Percentiles rank a stretch among this genome's conserved stretches.
Evolutionary conservation across 108 stramenopile species (phyloP).

Genomic region (Cyclotella baltica): DNA sequence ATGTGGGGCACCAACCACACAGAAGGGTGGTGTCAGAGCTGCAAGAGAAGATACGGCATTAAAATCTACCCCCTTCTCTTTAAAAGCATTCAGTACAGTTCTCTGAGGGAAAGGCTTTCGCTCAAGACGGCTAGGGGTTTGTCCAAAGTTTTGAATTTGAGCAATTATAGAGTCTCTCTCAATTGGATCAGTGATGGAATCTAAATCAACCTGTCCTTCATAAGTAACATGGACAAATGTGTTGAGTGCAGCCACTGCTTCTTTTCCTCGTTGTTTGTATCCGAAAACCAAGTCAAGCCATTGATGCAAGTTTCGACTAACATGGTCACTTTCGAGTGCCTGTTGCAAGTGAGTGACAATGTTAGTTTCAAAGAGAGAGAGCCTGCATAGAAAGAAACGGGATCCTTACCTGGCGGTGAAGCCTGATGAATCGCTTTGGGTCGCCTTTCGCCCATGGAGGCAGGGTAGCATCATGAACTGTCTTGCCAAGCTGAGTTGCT

Average conservation of each 20-base stretch:
- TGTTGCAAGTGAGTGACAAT: slow-evolving; percentile 7
- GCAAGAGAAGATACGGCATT: slow-evolving; percentile 82
- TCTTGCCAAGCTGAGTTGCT: slow-evolving; percentile 76
- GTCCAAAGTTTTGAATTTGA: slow-evolving; percentile 98
- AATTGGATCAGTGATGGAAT: slow-evolving; percentile 87
- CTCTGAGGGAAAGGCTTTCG: slow-evolving; percentile 77
- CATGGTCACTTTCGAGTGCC: slow-evolving; percentile 92
- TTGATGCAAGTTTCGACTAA: slow-evolving; percentile 90
- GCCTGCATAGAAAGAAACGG: not conserved
- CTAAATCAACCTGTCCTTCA: slow-evolving; percentile 96
- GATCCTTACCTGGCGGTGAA: slow-evolving; percentile 76
- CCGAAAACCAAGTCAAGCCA: slow-evolving; percentile 99
- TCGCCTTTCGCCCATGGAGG: slow-evolving; percentile 95
- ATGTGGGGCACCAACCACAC: slow-evolving; percentile 93
- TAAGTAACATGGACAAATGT: slow-evolving; percentile 98
- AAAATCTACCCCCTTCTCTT: slow-evolving; percentile 84
- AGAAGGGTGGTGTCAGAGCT: slow-evolving; percentile 92
- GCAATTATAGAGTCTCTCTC: slow-evolving; percentile 93
- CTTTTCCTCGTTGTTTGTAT: slow-evolving; percentile 88
- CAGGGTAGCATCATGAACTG: slow-evolving; percentile 89
- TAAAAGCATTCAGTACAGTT: slow-evolving; percentile 55
- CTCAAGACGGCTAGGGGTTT: slow-evolving; percentile 93
- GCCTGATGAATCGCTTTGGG: slow-evolving; percentile 83
- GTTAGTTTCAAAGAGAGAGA: not conserved
- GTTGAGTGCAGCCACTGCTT: slow-evolving; percentile 89